phyloP scores from a whole-genome alignment of 2,329 filamentous ascomycete species.

The Ophiostoma sp. region DNA sequence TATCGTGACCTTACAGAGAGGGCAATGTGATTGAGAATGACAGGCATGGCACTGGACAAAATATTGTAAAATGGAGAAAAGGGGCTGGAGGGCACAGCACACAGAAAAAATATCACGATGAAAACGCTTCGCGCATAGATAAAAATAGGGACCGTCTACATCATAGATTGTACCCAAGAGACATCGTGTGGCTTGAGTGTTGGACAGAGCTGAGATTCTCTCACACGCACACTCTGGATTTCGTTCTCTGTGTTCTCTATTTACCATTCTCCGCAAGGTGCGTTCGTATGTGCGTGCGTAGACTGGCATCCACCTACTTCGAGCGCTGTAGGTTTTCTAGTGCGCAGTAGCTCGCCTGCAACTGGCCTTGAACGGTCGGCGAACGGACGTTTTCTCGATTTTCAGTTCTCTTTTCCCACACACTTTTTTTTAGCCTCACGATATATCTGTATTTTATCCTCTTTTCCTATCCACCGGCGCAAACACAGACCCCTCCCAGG shows the following conservation, averaged over 20 bases:
- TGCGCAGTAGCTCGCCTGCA: slow-evolving; percentile 8
- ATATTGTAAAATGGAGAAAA: background rate
- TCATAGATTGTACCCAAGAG: background rate
- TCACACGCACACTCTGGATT: background rate
- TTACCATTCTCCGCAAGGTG: background rate
- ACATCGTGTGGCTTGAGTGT: background rate
- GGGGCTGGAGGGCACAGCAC: background rate
- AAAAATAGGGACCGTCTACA: background rate
- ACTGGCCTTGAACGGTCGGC: background rate
- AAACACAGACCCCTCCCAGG: background rate
- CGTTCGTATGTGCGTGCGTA: background rate
- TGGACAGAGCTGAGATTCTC: background rate
- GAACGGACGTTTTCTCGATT: background rate
- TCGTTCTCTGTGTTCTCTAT: background rate
- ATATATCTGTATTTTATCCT: background rate
- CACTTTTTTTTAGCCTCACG: background rate
- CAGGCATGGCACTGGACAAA: background rate
- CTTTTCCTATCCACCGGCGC: background rate
- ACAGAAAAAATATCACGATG: background rate
- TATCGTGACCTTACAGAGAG: background rate
- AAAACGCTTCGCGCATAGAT: background rate
- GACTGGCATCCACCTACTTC: background rate
- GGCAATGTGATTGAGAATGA: background rate
- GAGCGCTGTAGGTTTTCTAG: background rate
- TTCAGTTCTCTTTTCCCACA: background rate